A percentile compares a stretch with the other conserved stretches of the same genome.
Evolutionary conservation across 371 early-diverging fungal species (phyloP).

Genomic region (Mortierella sp.): DNA sequence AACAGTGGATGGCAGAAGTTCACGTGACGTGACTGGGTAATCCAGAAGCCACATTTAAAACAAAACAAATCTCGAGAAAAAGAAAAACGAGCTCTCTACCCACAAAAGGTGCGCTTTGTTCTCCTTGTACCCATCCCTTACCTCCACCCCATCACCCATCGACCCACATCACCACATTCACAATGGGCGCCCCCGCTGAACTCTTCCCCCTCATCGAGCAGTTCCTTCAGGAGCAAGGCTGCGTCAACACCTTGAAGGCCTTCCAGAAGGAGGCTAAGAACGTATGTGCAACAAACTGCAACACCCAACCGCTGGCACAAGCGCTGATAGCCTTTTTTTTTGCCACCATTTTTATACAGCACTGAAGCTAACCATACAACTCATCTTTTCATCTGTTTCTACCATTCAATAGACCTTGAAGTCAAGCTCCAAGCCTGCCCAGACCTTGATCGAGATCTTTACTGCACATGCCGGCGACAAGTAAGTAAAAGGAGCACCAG

Average conservation of each 20-base stretch:
- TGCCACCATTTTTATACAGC: not conserved
- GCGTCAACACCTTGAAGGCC: slow-evolving; percentile 48
- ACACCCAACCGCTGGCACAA: not conserved
- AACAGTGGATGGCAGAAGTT: not conserved
- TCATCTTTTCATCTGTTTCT: not conserved
- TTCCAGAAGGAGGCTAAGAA: slow-evolving; percentile 58
- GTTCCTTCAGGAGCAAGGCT: slow-evolving; percentile 52
- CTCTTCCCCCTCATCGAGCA: slow-evolving; percentile 51
- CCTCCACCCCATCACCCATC: not conserved
- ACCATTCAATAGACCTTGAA: slow-evolving; percentile 39
- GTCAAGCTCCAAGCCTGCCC: slow-evolving; percentile 41
- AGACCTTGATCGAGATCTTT: slow-evolving; percentile 47
- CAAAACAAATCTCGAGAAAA: slow-evolving; percentile 34
- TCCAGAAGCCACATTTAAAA: slow-evolving; percentile 39
- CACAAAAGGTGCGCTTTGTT: not conserved
- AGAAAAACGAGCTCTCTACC: slow-evolving; percentile 1
- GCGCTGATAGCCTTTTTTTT: slow-evolving; percentile 1
- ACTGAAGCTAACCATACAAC: not conserved
- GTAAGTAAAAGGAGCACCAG: not conserved
- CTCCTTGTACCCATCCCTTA: not conserved
- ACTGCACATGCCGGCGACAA: slow-evolving; percentile 11
- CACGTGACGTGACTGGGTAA: slow-evolving; percentile 22
- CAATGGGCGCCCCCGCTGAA: slow-evolving; percentile 53
- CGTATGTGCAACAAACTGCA: slow-evolving; percentile 21
- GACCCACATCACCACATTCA: not conserved